Conservation (phyloP, 305 asterid species). For the Fraxinus platypoda region DNA sequence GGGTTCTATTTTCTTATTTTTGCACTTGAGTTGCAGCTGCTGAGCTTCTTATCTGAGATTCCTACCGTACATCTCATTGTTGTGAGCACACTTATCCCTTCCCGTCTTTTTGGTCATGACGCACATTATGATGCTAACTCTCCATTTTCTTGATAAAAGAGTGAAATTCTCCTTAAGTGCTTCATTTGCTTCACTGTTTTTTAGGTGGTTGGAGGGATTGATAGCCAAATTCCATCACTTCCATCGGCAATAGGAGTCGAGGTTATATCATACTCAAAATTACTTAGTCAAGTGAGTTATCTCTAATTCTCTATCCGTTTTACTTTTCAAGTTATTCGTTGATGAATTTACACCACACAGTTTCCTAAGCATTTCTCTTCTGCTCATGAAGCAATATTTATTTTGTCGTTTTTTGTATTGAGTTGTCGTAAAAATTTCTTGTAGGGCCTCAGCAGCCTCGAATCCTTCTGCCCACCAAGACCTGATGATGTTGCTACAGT, state of each 20-base stretch:
- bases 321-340: neutral
- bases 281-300: conserved; percentile 42
- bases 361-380: neutral
- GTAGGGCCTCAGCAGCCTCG: conserved; percentile 47
- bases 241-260: conserved; percentile 38
- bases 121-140: neutral
- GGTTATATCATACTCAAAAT: conserved; percentile 45
- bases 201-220: conserved; percentile 64
- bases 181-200: conserved; percentile 13
- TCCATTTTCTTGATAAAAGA: neutral
- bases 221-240: conserved; percentile 38
- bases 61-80: conserved; percentile 55
- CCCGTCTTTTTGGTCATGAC: neutral
- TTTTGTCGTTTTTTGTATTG: neutral
- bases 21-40: conserved; percentile 41
- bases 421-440: conserved; percentile 1
- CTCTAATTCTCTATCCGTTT: neutral
- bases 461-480: conserved; percentile 47
- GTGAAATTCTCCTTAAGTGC: neutral
- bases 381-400: neutral
- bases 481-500: conserved; percentile 58
- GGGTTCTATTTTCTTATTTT: conserved; percentile 3
- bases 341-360: neutral
- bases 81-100: conserved; percentile 32
- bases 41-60: conserved; percentile 51